phyloP scores from a whole-genome alignment of 73 alveolate genomes.

The Blepharisma japonicum region DNA sequence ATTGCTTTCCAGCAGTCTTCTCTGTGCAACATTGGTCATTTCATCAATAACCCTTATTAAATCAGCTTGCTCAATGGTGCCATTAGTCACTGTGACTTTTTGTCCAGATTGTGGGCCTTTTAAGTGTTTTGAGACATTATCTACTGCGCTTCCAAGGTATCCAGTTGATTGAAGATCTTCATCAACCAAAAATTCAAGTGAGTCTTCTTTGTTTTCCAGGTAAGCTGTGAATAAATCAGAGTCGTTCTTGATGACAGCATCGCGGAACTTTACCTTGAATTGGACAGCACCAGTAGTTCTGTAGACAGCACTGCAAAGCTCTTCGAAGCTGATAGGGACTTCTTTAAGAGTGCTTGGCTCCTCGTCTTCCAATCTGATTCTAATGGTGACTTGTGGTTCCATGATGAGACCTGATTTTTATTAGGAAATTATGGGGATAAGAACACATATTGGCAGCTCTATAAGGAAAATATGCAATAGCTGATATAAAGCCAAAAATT shows the following conservation, averaged over 20 bases:
- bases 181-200: neutral
- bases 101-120: neutral
- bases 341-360: neutral
- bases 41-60: neutral
- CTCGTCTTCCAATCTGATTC: constrained; percentile 19
- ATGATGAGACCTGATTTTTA: neutral
- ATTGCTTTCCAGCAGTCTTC: neutral
- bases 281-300: constrained; percentile 21
- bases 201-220: constrained; percentile 14
- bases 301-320: neutral
- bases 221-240: constrained; percentile 18
- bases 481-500: no score
- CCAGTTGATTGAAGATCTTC: constrained; percentile 23
- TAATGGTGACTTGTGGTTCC: constrained; percentile 26
- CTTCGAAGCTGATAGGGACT: constrained; percentile 9
- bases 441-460: no score
- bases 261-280: neutral
- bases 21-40: constrained; percentile 14
- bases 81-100: neutral
- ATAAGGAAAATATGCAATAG: no score
- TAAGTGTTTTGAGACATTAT: neutral
- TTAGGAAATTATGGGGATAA: no score
- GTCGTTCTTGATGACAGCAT: neutral
- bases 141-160: constrained; percentile 7
- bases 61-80: neutral